phyloP scores from a whole-genome alignment of 2,329 filamentous ascomycete species.

The Coniella vitis region DNA sequence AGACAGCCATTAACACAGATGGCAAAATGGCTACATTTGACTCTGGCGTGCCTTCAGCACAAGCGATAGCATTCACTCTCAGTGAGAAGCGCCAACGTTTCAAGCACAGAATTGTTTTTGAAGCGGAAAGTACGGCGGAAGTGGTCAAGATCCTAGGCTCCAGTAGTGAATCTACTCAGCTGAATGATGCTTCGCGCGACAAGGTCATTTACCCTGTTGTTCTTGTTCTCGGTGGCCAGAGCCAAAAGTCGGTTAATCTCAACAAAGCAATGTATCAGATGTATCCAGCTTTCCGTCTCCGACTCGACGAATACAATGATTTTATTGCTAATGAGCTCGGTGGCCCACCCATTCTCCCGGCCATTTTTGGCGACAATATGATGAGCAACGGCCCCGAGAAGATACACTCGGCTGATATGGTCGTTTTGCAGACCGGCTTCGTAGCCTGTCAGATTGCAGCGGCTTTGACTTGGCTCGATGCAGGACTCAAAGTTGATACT shows the following conservation, averaged over 20 bases:
- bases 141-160: background rate
- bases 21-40: background rate
- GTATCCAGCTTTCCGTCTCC: slow-evolving; percentile 17
- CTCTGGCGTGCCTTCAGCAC: slow-evolving; percentile 17
- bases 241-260: slow-evolving; percentile 26
- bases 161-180: background rate
- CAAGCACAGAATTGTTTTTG: slow-evolving; percentile 21
- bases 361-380: slow-evolving; percentile 24
- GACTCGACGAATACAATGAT: slow-evolving; percentile 21
- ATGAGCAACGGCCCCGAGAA: too few species aligned
- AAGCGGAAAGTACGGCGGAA: slow-evolving; percentile 18
- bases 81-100: slow-evolving; percentile 24
- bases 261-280: slow-evolving; percentile 24
- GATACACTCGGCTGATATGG: slow-evolving; percentile 17
- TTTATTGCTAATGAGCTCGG: background rate
- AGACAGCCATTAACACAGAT: too few species aligned
- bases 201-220: background rate
- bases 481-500: slow-evolving; percentile 22
- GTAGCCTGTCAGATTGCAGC: slow-evolving; percentile 33
- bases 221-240: slow-evolving; percentile 17
- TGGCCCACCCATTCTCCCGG: slow-evolving; percentile 23
- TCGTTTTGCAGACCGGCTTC: slow-evolving; percentile 31
- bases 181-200: background rate
- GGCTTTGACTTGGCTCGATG: slow-evolving; percentile 30
- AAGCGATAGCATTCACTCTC: background rate